Evolutionary conservation across 192 early-diverging fungal species (phyloP).

Genomic region (Ambispora gerdemannii): DNA sequence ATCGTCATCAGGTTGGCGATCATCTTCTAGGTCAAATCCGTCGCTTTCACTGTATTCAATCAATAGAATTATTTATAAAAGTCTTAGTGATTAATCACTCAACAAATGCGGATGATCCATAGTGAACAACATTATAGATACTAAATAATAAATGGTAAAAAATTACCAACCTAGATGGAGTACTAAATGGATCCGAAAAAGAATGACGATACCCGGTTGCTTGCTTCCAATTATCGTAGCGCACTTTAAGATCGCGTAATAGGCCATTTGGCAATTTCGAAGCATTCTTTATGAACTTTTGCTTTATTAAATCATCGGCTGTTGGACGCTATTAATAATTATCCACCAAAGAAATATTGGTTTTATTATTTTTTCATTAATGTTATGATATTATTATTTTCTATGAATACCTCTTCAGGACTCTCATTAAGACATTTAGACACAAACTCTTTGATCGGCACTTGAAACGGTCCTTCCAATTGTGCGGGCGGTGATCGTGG

Average conservation of each 20-base stretch:
- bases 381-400: not conserved
- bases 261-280: conserved; percentile 49
- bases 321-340: conserved; percentile 63
- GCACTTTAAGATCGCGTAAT: conserved; percentile 62
- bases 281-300: conserved; percentile 69
- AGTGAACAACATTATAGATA: no score
- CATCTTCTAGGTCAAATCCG: conserved; percentile 6
- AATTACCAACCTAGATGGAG: conserved; percentile 26
- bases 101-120: no score
- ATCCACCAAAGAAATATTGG: not conserved
- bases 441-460: conserved; percentile 86
- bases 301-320: conserved; percentile 82
- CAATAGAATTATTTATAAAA: not conserved
- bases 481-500: conserved; percentile 77
- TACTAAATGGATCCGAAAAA: conserved; percentile 23
- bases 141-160: no score
- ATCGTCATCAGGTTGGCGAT: conserved; percentile 43
- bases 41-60: conserved; percentile 32
- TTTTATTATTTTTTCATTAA: no score
- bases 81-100: no score
- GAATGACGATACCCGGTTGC: conserved; percentile 33
- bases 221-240: conserved; percentile 61
- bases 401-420: conserved; percentile 62
- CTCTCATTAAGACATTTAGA: conserved; percentile 80
- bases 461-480: conserved; percentile 76